Conservation (phyloP, 148 eudicot species). For the Nyssa sinensis region DNA sequence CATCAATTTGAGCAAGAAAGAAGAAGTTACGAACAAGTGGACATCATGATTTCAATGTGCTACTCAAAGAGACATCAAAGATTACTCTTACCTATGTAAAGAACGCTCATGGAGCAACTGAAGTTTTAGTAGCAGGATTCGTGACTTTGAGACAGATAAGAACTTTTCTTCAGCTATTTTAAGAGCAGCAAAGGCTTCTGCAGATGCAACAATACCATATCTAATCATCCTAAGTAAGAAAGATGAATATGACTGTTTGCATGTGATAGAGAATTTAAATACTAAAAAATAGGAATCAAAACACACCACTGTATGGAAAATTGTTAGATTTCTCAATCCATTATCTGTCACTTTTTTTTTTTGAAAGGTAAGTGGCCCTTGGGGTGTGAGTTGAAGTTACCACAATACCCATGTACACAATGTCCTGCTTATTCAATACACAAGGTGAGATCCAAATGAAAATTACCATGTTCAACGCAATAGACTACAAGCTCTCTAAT, state of each 20-base stretch:
- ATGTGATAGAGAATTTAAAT: too few species aligned
- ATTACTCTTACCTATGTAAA: constrained; percentile 58
- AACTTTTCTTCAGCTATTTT: constrained; percentile 78
- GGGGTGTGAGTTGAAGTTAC: too few species aligned
- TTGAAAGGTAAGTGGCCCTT: too few species aligned
- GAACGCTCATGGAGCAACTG: constrained; percentile 94
- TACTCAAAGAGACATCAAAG: neutral
- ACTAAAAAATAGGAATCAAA: too few species aligned
- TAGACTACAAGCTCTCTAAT: too few species aligned
- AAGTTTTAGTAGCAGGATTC: constrained; percentile 67
- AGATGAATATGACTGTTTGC: neutral
- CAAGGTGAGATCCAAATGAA: too few species aligned
- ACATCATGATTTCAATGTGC: neutral
- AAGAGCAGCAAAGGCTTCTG: constrained; percentile 85
- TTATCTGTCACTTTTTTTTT: too few species aligned
- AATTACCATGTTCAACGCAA: too few species aligned
- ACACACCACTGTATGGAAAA: too few species aligned
- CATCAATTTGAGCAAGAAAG: neutral
- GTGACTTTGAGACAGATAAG: constrained; percentile 71
- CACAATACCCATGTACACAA: too few species aligned
- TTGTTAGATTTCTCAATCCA: too few species aligned
- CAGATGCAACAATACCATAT: constrained; percentile 14
- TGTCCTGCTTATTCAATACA: too few species aligned
- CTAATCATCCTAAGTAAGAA: neutral
- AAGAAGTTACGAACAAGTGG: neutral